Evolutionary conservation across 2,329 filamentous ascomycete genomes (phyloP), one percentile per base, ranked within the genome.

Genomic region (Dactylonectria macrodidyma): DNA sequence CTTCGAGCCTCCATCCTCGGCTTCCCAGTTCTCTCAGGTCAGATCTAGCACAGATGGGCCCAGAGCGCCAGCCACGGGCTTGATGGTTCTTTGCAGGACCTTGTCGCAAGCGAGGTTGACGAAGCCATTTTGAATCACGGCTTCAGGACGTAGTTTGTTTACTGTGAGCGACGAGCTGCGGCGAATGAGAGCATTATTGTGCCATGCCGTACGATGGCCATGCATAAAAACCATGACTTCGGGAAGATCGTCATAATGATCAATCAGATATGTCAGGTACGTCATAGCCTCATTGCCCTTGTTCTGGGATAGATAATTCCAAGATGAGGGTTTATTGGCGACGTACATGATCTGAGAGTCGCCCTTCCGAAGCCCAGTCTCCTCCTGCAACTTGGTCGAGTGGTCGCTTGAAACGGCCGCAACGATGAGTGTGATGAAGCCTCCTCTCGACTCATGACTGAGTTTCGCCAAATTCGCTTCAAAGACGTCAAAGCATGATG

Each of bases 201-300:
- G 61, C 61, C 61, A 64, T 12, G 61, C 19, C n/a, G 47, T 22
- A n/a, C 61, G 54, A 33, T 64, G 61, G n/a, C 36, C 61, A 30
- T 63, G 61, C 61, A 63, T 59, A 34, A 64, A 64, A 26, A 64
- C 19, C 54, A 64, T 58, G 26, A 64, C 61, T 11, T 64, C 26
- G 19, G 61, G 61, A n/a, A 59, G 61, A 2, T 19, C 19, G 0
- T 59, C 30, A 24, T 64, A 64, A 12, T 59, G 38, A 22, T 64
- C 61, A 26, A 64, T 59, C 36, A 64, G 30, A 19, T 54, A 64
- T 2, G 61, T 59, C 36, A 64, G 22, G 55, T 64, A 64, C 36
- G 44, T 47, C 61, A 64, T 59, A 36, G 61, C 61, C 22, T 64
- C 61, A 14, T 64, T 59, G 47, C 61, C 61, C 22, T 64, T 64